Conservation (phyloP, 257 asterid genomes). For the Capsicum pubescens region DNA sequence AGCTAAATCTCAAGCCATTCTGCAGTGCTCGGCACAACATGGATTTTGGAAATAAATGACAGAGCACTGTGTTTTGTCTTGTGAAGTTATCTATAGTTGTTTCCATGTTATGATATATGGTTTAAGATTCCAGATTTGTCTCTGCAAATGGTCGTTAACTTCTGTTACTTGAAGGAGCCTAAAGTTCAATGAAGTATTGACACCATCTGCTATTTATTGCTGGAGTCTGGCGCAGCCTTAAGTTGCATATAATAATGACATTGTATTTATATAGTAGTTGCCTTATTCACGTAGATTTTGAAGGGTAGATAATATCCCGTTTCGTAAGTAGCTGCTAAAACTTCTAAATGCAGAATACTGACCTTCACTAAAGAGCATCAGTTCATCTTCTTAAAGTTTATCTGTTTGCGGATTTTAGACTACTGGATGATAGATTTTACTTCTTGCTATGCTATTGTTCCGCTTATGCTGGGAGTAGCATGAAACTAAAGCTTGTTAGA, state of each 20-base stretch:
- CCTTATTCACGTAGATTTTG: background rate
- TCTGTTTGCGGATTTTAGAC: background rate
- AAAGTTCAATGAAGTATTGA: background rate
- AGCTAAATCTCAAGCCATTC: background rate
- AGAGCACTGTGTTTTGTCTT: background rate
- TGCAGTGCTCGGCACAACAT: background rate
- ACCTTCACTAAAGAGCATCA: background rate
- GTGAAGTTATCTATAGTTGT: constrained; percentile 11
- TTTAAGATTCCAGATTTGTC: constrained; percentile 17
- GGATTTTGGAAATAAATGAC: background rate
- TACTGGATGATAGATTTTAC: constrained; percentile 19
- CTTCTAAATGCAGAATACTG: background rate
- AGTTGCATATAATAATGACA: background rate
- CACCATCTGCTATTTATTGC: background rate
- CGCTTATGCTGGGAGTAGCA: background rate
- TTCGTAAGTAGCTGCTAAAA: background rate
- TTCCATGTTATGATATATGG: background rate
- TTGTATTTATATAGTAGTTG: background rate
- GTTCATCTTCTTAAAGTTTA: background rate
- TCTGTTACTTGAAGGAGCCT: constrained; percentile 19
- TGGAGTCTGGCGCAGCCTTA: background rate
- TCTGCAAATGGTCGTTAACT: background rate
- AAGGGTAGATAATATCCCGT: background rate
- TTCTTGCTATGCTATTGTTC: constrained; percentile 22
- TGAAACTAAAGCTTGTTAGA: constrained; percentile 2